A percentile compares a stretch with the other conserved stretches of the same genome.
Conservation (phyloP, 1,139 yeast species). For the Nadsonia commutata region DNA sequence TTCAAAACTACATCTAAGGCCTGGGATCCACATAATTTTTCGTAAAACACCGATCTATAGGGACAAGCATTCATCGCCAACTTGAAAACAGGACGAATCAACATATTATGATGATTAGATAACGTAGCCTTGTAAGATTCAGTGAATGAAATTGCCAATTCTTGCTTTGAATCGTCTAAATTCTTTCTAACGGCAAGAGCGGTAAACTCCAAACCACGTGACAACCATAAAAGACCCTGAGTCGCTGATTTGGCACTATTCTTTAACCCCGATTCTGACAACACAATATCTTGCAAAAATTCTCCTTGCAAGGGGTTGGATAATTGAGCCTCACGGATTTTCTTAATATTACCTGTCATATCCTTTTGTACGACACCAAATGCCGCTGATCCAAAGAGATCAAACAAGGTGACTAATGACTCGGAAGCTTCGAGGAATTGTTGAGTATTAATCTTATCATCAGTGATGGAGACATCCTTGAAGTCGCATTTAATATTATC, state of each 20-base stretch:
- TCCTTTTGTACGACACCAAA: constrained; percentile 76
- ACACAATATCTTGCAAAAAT: constrained; percentile 65
- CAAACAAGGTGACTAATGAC: constrained; percentile 69
- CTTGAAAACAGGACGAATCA: constrained; percentile 76
- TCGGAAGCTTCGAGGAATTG: constrained; percentile 75
- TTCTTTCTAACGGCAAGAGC: constrained; percentile 79
- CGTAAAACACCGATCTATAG: constrained; percentile 73
- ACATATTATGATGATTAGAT: constrained; percentile 66
- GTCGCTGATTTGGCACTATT: constrained; percentile 61
- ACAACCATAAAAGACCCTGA: constrained; percentile 81
- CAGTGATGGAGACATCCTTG: constrained; percentile 53
- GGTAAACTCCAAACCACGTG: constrained; percentile 71
- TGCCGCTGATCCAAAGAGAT: constrained; percentile 73
- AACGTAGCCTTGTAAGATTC: constrained; percentile 70
- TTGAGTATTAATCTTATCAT: constrained; percentile 49
- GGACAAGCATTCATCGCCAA: constrained; percentile 95
- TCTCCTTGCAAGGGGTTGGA: constrained; percentile 47
- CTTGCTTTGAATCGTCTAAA: constrained; percentile 42
- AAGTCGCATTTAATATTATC: constrained; percentile 64
- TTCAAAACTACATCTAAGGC: constrained; percentile 35
- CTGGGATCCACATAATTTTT: constrained; percentile 47
- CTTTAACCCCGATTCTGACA: constrained; percentile 47
- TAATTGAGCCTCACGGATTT: constrained; percentile 52
- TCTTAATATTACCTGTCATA: constrained; percentile 74
- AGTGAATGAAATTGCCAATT: constrained; percentile 65